A percentile compares a stretch with the other conserved stretches of the same genome.
Evolutionary conservation across 1,284 basidiomycete genomes (phyloP).

Genomic region (Erythrobasidium hasegawianum): DNA sequence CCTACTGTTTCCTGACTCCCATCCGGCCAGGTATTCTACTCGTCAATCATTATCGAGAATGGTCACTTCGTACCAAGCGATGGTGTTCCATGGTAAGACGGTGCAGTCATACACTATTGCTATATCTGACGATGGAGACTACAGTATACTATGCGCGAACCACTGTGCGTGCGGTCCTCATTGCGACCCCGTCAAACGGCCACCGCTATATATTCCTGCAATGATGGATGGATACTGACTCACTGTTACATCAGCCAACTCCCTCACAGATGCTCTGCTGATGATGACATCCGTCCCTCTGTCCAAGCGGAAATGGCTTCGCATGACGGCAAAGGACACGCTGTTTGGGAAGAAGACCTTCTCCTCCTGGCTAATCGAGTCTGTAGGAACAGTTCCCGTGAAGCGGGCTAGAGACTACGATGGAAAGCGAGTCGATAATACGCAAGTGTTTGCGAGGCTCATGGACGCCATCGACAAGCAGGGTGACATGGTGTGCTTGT

Average conservation of each 20-base stretch:
- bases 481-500: conserved; percentile 46
- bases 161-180: conserved; percentile 54
- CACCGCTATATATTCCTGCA: too few species aligned
- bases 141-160: conserved; percentile 69
- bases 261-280: conserved; percentile 72
- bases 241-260: too few species aligned
- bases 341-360: conserved; percentile 75
- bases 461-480: conserved; percentile 70
- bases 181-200: too few species aligned
- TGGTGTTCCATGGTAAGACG: conserved; percentile 66
- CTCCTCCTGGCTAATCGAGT: conserved; percentile 81
- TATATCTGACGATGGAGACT: too few species aligned
- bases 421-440: conserved; percentile 61
- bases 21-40: conserved; percentile 70
- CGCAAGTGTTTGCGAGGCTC: conserved; percentile 62
- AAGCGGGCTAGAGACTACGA: conserved; percentile 65
- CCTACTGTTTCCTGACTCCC: background rate
- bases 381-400: conserved; percentile 75
- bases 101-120: conserved; percentile 12
- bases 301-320: conserved; percentile 64
- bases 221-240: too few species aligned
- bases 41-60: conserved; percentile 79
- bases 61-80: conserved; percentile 63
- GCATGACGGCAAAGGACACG: conserved; percentile 77
- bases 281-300: conserved; percentile 44